Base-by-base conservation (phyloP, 257 asterid species). In the Jasminum sambac region DNA sequence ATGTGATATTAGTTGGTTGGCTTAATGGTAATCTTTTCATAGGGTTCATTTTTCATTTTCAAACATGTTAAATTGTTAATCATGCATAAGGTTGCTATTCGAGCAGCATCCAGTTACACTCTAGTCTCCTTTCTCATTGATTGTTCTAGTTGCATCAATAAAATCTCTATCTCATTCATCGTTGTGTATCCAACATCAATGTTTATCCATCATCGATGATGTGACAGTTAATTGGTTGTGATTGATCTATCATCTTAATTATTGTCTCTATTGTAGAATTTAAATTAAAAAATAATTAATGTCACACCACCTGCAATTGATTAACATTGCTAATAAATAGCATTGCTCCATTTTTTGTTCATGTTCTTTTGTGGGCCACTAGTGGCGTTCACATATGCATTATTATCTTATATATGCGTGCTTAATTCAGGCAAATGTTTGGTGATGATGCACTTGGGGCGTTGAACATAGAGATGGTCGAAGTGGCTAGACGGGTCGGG, bases 381-480 rank as follows among this genome's bases (percentile, higher is more conserved):
- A 7, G 62, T 10, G 62, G 36, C 19, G 59, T 30, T 55, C 36
- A 55, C 11, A 17, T 11, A 7, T 61, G 74, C 36, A 41, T 8
- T 57, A 59, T 6, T 38, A 30, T 10, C 62, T 57, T 17, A 11
- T 24, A 36, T 34, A 12, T 17, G 6, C 23, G n/a, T 37, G 1
- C 67, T 63, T 25, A 52, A 14, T 43, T 19, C 81, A 91, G 98
- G 82, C 40, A 80, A 70, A 91, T 95, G 96, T 95, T 95, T 77
- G 99, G 99, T 0, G 96, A 88, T 3, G 92, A 83, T 5, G 90
- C 86, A n/a, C 86, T 95, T 25, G 98, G 99, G 63, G 86, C 85
- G 11, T 59, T 91, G 71, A 95, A 95, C 80, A 88, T 95, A 75
- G 89, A 91, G 88, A 95, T 95, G 98, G 89, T 95, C 39, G 96